Conservation (phyloP, 306 rosid species). For the Ceratonia siliqua region DNA sequence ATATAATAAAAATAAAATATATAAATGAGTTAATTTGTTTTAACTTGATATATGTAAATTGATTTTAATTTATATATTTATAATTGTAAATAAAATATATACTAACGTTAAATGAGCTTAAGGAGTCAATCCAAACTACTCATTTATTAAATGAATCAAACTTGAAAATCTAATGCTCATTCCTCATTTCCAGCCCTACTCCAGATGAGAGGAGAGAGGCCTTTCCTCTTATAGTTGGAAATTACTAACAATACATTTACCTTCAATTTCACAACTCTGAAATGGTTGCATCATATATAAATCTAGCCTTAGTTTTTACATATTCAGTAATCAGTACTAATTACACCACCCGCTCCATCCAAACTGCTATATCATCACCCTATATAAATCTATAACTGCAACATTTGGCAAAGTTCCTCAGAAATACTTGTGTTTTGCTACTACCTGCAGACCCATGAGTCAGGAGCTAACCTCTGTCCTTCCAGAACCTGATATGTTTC, state of each 20-base stretch:
- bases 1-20: no score
- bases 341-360: neutral
- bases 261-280: neutral
- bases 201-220: no score
- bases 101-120: no score
- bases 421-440: neutral
- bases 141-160: no score
- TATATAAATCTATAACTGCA: neutral
- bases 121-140: no score
- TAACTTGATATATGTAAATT: no score
- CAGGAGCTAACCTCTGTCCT: conserved; percentile 8
- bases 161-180: no score
- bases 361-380: neutral
- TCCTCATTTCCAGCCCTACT: no score
- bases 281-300: neutral
- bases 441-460: neutral
- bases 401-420: neutral
- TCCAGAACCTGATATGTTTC: neutral
- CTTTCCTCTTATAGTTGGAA: neutral
- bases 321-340: neutral
- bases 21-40: no score
- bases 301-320: neutral
- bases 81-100: no score
- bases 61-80: no score
- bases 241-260: neutral